Evolutionary conservation across 164 flowering plant genomes (phyloP).

Genomic region (Nymphaea colorata): DNA sequence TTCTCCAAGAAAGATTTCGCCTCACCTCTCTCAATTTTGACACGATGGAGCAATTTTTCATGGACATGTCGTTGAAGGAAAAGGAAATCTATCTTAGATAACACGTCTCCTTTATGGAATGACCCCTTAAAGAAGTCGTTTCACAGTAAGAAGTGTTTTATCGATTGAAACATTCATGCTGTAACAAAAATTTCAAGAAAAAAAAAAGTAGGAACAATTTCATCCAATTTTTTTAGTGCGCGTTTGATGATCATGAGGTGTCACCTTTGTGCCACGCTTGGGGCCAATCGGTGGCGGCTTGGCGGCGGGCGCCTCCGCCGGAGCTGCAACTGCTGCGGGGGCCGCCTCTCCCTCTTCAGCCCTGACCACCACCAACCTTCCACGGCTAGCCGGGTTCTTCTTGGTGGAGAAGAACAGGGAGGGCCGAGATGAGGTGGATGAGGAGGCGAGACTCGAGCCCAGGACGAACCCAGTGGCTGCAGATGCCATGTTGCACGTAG

Average conservation of each 20-base stretch:
- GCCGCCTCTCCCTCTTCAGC: constrained; percentile 48
- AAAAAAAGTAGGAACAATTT: background rate
- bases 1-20: background rate
- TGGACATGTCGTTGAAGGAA: too few species aligned
- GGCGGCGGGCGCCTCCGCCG: constrained; percentile 27
- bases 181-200: background rate
- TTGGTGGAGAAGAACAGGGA: constrained; percentile 18
- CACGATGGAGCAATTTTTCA: too few species aligned
- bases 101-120: too few species aligned
- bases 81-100: too few species aligned
- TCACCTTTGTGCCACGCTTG: constrained; percentile 87
- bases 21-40: background rate
- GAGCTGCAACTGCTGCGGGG: constrained; percentile 25
- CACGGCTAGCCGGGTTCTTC: constrained; percentile 8
- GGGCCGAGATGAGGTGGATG: constrained; percentile 18
- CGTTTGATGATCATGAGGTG: background rate
- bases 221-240: too few species aligned
- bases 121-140: too few species aligned
- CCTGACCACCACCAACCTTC: constrained; percentile 47
- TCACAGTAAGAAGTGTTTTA: too few species aligned
- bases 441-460: constrained; percentile 22
- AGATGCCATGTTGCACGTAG: constrained; percentile 61
- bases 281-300: constrained; percentile 95
- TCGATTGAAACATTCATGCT: background rate
- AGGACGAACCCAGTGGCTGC: constrained; percentile 54